Base-by-base conservation (phyloP, 768 basidiomycete species). In the Lactifluus subvellereus region DNA sequence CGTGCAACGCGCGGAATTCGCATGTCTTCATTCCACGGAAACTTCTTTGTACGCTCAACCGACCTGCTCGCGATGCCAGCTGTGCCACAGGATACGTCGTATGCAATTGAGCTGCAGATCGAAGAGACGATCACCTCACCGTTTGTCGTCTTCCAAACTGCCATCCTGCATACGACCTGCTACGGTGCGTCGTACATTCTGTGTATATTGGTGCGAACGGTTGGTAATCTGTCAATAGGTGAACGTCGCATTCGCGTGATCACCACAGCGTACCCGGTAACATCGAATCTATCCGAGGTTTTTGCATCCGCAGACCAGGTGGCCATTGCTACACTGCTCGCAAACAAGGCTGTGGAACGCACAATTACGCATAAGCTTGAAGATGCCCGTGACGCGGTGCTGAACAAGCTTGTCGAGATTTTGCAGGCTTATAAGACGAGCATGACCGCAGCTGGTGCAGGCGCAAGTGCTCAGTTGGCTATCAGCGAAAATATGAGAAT, bases 401-500 rank as follows among this genome's bases (percentile, higher is more conserved):
- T 85, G 72, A 87, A 93, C 77, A 89, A 86, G 73, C 77, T 96
- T 54, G 85, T 91, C 45, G 92, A 95, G 55, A 85, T 96, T 55
- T 77, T 97, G 38, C 80, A 84, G 18, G 86, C 91, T 11, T 97
- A 94, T 80, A 98, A 98, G 82, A 85, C 86, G 48, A 96, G 91
- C 65, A 98, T 98, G 89, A 98, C 96, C 11, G 86, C 92, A 27
- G 88, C 89, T 4, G 94, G 94, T 16, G 86, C 90, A 1, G 95
- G 95, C 27, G 95, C 97, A 0, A 95, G 91, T 67, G 94, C 94
- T 8, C 94, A 96, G 71, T 77, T 99, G 62, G 90, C 94, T 13
- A 84, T 95, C 63, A 86, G 90, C 5, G 94, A 96, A 67, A 99
- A 98, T 74, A 70, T 98, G 79, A 94, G 92, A 80, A 88, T 95